These are phyloP conservation scores for Talaromyces adpressus DNA, from an alignment of 495 filamentous ascomycete genomes.

Conservation along the genomic window DNA sequence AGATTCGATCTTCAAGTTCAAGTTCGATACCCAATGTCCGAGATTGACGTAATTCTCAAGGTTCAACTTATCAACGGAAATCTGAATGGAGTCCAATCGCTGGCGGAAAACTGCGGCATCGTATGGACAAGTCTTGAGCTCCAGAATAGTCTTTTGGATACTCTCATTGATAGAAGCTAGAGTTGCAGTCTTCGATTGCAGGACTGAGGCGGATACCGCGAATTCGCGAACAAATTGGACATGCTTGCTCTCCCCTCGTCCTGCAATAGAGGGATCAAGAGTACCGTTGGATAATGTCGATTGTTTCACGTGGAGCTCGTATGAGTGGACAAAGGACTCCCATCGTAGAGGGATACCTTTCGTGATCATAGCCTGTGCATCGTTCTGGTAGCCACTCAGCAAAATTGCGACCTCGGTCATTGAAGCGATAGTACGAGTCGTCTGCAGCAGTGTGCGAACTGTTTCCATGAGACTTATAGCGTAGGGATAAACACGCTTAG, in stretches of 20 bases:
- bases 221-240: slow-evolving; percentile 95
- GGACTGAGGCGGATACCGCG: slow-evolving; percentile 68
- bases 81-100: slow-evolving; percentile 78
- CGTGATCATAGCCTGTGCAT: slow-evolving; percentile 68
- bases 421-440: slow-evolving; percentile 66
- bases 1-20: slow-evolving; percentile 76
- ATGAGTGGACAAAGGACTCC: slow-evolving; percentile 96
- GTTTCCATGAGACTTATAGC: slow-evolving; percentile 98
- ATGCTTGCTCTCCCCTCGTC: slow-evolving; percentile 78
- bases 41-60: slow-evolving; percentile 93
- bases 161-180: slow-evolving; percentile 72
- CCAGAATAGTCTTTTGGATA: slow-evolving; percentile 71
- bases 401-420: slow-evolving; percentile 83
- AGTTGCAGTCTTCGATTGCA: slow-evolving; percentile 78
- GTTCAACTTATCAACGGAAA: slow-evolving; percentile 87
- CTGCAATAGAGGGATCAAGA: slow-evolving; percentile 48
- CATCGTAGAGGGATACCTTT: slow-evolving; percentile 87
- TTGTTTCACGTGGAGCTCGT: slow-evolving; percentile 82
- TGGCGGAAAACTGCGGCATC: slow-evolving; percentile 65
- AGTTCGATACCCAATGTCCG: slow-evolving; percentile 72
- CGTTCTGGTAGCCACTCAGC: slow-evolving; percentile 83
- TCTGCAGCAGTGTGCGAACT: slow-evolving; percentile 83
- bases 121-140: slow-evolving; percentile 83
- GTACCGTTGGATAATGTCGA: slow-evolving; percentile 49
- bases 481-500: slow-evolving; percentile 93